Base-by-base conservation (phyloP, 2,329 filamentous ascomycete species). In the Xylariaceae sp. region DNA sequence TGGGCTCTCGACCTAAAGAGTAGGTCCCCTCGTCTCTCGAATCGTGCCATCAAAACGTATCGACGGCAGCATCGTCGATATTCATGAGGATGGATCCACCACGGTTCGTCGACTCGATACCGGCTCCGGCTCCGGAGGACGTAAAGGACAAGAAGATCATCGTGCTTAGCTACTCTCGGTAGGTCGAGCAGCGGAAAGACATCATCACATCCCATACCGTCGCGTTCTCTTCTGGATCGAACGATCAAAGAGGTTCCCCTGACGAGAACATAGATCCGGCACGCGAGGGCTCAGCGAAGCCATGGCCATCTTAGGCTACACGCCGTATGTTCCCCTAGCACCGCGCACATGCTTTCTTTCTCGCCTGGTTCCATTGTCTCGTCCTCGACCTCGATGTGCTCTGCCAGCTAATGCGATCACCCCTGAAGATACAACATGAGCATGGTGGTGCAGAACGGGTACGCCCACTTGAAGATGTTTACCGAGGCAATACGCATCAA, bases 381-480 rank as follows among this genome's bases (percentile, higher is more conserved):
- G 37, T 30, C 48, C 47, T 7, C 15, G 45, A 18, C 39, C 9
- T 11, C 37, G 15, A 35, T 15, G 39, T 30, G 39, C n/a, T 23
- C 34, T 30, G 39, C 17, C 49, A 23, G 15, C 47, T 51, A 59
- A 45, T 45, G 13, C 54, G 45, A 55, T 57, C 47, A 51, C n/a
- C 48, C 17, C 39, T 55, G 23, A 34, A 58, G 51, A 49, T 61
- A 59, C 17, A 59, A 56, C 37, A 60, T 58, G 56, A 11, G 4
- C 34, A 45, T 49, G 49, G 58, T 51, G 17, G 6, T 54, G 35
- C 18, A 41, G 2, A 53, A 56, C 39, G 48, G 57, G 30, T 53
- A 58, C 47, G 18, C 51, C 39, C 55, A 64, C 59, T 41, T 58
- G 7, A 60, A 51, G 39, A 62, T 58, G 54, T 57, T 62, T 59